Conservation (phyloP, 352 stramenopile species). For the Pythium aristosporum region DNA sequence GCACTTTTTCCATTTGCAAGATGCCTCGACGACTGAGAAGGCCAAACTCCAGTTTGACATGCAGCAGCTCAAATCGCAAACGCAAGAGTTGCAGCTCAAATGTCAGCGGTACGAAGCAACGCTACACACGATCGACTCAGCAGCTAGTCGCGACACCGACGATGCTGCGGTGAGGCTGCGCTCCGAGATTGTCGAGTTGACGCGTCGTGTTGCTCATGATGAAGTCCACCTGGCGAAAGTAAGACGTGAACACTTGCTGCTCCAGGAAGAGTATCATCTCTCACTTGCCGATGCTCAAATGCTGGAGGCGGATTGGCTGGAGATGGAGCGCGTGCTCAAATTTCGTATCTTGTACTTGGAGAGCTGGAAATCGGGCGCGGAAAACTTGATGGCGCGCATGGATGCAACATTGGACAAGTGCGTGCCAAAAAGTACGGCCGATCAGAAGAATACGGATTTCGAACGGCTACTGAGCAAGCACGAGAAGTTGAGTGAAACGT, state of each 20-base stretch:
- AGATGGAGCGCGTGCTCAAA: constrained; percentile 88
- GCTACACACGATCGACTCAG: constrained; percentile 39
- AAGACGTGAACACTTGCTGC: constrained; percentile 58
- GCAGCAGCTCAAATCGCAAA: constrained; percentile 37
- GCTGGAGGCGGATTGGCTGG: constrained; percentile 75
- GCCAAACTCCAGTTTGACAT: constrained; percentile 35
- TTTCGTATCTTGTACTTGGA: constrained; percentile 90
- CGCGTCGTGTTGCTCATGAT: constrained; percentile 62
- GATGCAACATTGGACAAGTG: constrained; percentile 62
- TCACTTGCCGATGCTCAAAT: constrained; percentile 27
- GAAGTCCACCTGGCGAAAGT: constrained; percentile 85
- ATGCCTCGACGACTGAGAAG: constrained; percentile 40
- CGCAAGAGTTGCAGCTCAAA: constrained; percentile 46
- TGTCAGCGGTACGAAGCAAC: constrained; percentile 57
- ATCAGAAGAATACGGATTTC: constrained; percentile 40
- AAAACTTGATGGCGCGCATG: constrained; percentile 62
- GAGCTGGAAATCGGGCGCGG: constrained; percentile 82
- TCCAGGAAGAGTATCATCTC: constrained; percentile 30
- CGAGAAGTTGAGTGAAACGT: constrained; percentile 38
- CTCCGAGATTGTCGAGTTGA: constrained; percentile 64
- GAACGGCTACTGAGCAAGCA: constrained; percentile 40
- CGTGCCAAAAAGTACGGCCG: constrained; percentile 46
- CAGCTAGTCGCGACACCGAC: neutral
- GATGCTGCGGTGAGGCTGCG: constrained; percentile 37
- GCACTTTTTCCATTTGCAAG: constrained; percentile 67